These are phyloP conservation scores for Pichia heedii DNA, from an alignment of 805 yeast species.

Conservation along the genomic window DNA sequence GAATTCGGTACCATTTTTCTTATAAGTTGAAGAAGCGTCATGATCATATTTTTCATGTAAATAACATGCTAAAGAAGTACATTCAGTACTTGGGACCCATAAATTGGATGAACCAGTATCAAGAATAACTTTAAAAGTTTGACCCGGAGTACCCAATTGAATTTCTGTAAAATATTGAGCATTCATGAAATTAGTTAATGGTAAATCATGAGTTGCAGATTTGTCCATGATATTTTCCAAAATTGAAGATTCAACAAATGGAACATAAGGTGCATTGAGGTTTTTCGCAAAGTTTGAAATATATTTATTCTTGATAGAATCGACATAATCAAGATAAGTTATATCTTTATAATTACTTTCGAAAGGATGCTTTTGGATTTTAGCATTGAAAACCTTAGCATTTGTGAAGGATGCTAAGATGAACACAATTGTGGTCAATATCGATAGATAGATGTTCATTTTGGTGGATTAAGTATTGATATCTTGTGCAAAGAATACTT, in stretches of 20 bases:
- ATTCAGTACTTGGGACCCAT: slow-evolving; percentile 90
- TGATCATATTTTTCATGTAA: slow-evolving; percentile 89
- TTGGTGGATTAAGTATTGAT: too few relatives aligned
- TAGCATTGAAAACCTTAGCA: slow-evolving; percentile 40
- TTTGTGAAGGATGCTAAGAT: slow-evolving; percentile 19
- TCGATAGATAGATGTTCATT: not conserved
- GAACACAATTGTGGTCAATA: not conserved
- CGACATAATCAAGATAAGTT: slow-evolving; percentile 38
- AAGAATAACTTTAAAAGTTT: slow-evolving; percentile 83
- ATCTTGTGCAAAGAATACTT: too few relatives aligned
- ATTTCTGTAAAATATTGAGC: slow-evolving; percentile 96
- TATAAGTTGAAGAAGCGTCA: slow-evolving; percentile 70
- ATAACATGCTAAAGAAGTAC: slow-evolving; percentile 92
- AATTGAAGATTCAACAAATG: slow-evolving; percentile 28
- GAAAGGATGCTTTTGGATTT: slow-evolving; percentile 38
- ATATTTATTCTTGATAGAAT: slow-evolving; percentile 42
- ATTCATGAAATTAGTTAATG: slow-evolving; percentile 86
- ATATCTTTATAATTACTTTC: slow-evolving; percentile 39
- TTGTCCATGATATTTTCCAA: slow-evolving; percentile 10
- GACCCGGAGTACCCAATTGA: slow-evolving; percentile 86
- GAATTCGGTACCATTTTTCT: slow-evolving; percentile 79
- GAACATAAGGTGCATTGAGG: slow-evolving; percentile 30
- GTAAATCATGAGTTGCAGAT: slow-evolving; percentile 55
- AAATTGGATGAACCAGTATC: slow-evolving; percentile 96
- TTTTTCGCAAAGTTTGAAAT: slow-evolving; percentile 18